Base-by-base conservation (phyloP, 2,329 filamentous ascomycete species). In the Lasiodiplodia theobromae region DNA sequence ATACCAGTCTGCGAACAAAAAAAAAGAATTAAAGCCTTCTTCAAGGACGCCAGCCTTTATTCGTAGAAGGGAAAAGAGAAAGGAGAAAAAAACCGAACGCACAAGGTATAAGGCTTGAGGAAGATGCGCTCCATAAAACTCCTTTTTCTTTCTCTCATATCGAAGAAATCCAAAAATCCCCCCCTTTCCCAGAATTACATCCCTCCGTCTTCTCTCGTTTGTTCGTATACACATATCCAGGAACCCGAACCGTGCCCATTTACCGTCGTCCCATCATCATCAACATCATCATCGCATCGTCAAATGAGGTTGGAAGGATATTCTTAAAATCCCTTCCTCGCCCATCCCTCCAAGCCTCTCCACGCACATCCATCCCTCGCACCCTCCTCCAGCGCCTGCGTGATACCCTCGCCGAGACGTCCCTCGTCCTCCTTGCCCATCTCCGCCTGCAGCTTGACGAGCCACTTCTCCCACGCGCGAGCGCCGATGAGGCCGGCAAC, bases 401-500 rank as follows among this genome's bases (percentile, higher is more conserved):
- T 84, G 21, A 89, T 83, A 31, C 86, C 86, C 69, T 87, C 85
- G 63, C 89, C 74, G 66, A 87, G 78, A 69, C 80, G 82, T 5
- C 21, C 58, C 57, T 81, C 78, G 68, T 85, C 83, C 40, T 84
- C 83, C 76, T 93, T 90, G 31, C 92, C 91, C 76, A 93, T 96
- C 83, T 97, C 94, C 82, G 91, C 87, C 82, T 96, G 92, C 74
- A 95, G 87, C 76, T 93, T 92, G 72, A 97, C 82, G 79, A 98
- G 87, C 96, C 96, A 99, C 78, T 93, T 92, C 86, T 99, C 96
- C 95, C 94, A 99, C 78, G 90, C 90, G 90, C 94, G 96, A 31
- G 91, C 90, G 4, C 93, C 96, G 0, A 95, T 88, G 51, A 98
- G 82, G 23, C 94, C 94, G 14, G 92, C 91, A 72, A 97, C 84